A percentile compares a stretch with the other conserved stretches of the same genome.
Conservation (phyloP, 83 land plant species). For the Picea mariana region DNA sequence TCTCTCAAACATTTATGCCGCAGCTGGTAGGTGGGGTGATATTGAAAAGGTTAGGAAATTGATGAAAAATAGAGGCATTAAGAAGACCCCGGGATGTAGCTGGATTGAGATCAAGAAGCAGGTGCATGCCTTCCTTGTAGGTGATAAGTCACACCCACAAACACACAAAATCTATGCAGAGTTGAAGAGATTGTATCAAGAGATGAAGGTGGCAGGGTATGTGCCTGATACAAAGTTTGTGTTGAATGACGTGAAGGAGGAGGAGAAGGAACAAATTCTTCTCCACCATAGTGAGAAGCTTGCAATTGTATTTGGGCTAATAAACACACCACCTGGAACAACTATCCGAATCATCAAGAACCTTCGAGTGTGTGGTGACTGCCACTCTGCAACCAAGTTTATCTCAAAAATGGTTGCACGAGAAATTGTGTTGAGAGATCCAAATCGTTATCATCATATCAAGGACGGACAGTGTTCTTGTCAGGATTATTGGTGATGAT, state of each 20-base stretch:
- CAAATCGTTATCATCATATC: not conserved
- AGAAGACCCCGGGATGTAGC: not conserved
- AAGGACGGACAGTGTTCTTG: not conserved
- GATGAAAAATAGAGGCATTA: not conserved
- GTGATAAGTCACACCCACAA: not conserved
- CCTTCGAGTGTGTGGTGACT: not conserved
- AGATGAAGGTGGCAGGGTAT: slow-evolving; percentile 1
- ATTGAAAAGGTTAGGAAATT: not conserved
- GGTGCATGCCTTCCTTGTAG: not conserved
- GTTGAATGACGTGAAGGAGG: slow-evolving; percentile 4
- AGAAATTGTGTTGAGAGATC: not conserved
- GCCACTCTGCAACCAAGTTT: slow-evolving; percentile 1
- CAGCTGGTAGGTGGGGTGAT: not conserved
- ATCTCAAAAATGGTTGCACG: not conserved
- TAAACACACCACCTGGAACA: not conserved
- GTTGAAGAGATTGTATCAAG: not conserved
- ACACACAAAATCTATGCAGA: not conserved
- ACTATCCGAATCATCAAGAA: not conserved
- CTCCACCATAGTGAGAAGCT: not conserved
- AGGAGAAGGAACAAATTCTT: not conserved
- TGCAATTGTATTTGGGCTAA: slow-evolving; percentile 2
- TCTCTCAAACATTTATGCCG: not conserved
- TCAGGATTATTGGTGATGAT: not conserved
- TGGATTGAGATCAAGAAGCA: slow-evolving; percentile 4
- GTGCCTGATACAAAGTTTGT: not conserved